A percentile compares a stretch with the other conserved stretches of the same genome.
phyloP scores from a whole-genome alignment of 139 green algal species.

The Asterochloris sp. region DNA sequence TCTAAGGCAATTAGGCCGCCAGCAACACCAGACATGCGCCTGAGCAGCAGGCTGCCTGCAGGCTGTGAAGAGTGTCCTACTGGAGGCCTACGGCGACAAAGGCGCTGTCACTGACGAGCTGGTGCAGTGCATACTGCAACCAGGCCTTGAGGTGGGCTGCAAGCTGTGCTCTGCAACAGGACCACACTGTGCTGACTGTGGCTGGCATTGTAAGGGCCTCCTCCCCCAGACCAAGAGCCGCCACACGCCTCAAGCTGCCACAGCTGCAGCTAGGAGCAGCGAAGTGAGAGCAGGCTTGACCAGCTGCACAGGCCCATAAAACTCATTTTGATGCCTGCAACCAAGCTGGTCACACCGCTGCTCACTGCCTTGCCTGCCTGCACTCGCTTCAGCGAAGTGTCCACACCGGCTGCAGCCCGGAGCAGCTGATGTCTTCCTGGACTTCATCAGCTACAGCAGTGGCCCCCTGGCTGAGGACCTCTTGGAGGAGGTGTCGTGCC shows the following conservation, averaged over 20 bases:
- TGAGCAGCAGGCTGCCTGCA: slow-evolving; percentile 13
- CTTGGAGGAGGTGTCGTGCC: slow-evolving; percentile 43
- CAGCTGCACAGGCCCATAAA: too few species aligned
- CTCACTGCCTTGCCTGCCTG: not conserved
- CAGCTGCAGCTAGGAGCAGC: too few species aligned
- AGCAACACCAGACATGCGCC: not conserved
- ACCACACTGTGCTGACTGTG: too few species aligned
- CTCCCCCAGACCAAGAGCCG: too few species aligned
- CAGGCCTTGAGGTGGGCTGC: slow-evolving; percentile 61
- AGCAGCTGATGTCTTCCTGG: slow-evolving; percentile 93
- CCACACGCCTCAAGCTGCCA: too few species aligned
- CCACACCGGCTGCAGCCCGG: slow-evolving; percentile 46
- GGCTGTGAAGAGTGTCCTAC: slow-evolving; percentile 79
- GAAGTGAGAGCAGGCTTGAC: too few species aligned
- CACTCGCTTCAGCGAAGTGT: not conserved
- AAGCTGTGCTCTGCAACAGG: not conserved
- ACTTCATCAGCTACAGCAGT: slow-evolving; percentile 94
- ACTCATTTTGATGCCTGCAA: too few species aligned
- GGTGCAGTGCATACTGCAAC: slow-evolving; percentile 85
- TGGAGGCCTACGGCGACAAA: slow-evolving; percentile 83
- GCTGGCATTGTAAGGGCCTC: not conserved
- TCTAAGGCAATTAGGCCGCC: not conserved
- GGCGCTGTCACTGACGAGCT: slow-evolving; percentile 89
- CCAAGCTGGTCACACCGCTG: not conserved
- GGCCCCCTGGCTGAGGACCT: slow-evolving; percentile 92